Base-by-base conservation (phyloP, 352 stramenopile species). In the Phytophthora kernoviae region DNA sequence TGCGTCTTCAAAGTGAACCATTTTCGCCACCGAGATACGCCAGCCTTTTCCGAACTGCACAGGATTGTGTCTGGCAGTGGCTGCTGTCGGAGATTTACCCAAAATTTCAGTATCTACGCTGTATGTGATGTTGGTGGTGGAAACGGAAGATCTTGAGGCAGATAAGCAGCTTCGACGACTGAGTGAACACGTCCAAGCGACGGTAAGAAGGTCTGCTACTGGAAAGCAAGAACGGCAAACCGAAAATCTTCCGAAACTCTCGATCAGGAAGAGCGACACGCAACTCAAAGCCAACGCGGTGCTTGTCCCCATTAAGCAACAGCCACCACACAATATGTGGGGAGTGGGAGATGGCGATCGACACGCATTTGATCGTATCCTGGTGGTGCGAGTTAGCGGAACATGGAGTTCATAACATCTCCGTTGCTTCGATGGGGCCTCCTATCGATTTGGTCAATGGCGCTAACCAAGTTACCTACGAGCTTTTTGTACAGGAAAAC, bases 21-120 rank as follows among this genome's bases (percentile, higher is more conserved):
- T 93, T 93, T 53, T 90, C 84, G 1, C 80, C 84, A 2, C 76
- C 79, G 4, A 63, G 81, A 18, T 93, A 91, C 30, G 84, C 81
- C 5, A 81, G 59, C 36, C 64, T 93, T 37, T 93, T 90, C 54
- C 81, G 81, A n/a, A 67, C 68, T 10, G 81, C 84, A 0, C 84
- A 93, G 57, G 81, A 93, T 32, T 73, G 75, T 27, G 79, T 93
- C 46, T 88, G 77, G 77, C 59, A 82, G 44, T 93, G 84, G 84
- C 69, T 93, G 36, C 70, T 85, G 43, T 69, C 68, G 1, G 71
- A 78, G 9, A 65, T 90, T n/a, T 88, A 90, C 40, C 68, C 75
- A 2, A 73, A 70, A 11, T 93, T 91, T 57, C 70, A 18, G 46
- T 47, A n/a, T 91, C 84, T 1, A 72, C 58, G 42, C 48, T 85